A percentile compares a stretch with the other conserved stretches of the same genome.
phyloP scores from a whole-genome alignment of 768 basidiomycete species.

The Suillus fuscotomentosus region DNA sequence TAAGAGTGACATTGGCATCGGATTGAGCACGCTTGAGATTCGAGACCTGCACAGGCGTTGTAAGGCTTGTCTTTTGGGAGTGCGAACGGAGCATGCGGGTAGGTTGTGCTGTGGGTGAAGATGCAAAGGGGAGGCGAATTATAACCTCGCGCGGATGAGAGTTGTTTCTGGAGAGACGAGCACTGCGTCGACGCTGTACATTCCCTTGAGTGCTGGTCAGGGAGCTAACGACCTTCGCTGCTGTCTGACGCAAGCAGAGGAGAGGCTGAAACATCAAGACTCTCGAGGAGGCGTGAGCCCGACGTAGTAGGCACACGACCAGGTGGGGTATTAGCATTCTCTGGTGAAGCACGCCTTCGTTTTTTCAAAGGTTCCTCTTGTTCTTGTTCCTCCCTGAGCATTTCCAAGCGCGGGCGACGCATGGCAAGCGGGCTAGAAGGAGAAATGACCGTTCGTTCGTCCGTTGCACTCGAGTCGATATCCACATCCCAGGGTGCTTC shows the following conservation, averaged over 20 bases:
- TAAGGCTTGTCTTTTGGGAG: conserved; percentile 13
- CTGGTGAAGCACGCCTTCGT: conserved; percentile 5
- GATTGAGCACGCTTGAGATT: neutral
- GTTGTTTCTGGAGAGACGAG: conserved; percentile 14
- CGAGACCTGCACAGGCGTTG: neutral
- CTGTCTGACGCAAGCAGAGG: conserved; percentile 16
- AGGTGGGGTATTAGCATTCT: neutral
- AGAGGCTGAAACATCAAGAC: conserved; percentile 26
- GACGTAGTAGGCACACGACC: conserved; percentile 1
- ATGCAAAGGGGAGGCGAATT: conserved; percentile 24
- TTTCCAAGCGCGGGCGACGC: conserved; percentile 14
- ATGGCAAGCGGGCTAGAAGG: conserved; percentile 28
- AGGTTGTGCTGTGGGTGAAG: conserved; percentile 14
- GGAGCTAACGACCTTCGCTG: neutral
- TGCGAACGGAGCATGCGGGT: conserved; percentile 26
- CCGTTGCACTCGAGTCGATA: conserved; percentile 5
- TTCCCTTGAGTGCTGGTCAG: neutral
- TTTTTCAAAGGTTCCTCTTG: conserved; percentile 9
- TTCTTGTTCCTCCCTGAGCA: conserved; percentile 30
- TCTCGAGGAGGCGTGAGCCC: conserved; percentile 24
- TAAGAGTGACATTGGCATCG: neutral
- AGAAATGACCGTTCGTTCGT: conserved; percentile 12
- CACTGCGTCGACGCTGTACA: conserved; percentile 20
- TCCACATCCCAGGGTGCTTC: conserved; percentile 7
- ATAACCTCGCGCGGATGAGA: conserved; percentile 14